These are phyloP conservation scores for Starmerella geochares DNA, from an alignment of 805 yeast genomes.

Conservation along the genomic window DNA sequence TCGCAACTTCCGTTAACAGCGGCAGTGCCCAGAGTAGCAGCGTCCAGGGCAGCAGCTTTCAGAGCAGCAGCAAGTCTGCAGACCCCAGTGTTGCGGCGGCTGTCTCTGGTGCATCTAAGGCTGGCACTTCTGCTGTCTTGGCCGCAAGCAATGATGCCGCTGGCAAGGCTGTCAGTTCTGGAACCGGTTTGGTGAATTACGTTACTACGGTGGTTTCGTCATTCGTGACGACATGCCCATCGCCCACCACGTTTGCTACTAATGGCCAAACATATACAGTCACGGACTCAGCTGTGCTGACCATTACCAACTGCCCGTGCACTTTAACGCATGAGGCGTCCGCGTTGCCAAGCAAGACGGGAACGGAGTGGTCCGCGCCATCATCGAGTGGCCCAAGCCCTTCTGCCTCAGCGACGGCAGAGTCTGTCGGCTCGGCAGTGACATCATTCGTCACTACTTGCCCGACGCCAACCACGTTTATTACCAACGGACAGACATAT, in stretches of 20 bases:
- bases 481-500: slow-evolving; percentile 9
- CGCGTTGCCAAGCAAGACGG: background rate
- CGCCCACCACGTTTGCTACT: slow-evolving; percentile 9
- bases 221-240: background rate
- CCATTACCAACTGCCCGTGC: slow-evolving; percentile 12
- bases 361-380: too few relatives aligned
- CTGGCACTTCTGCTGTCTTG: background rate
- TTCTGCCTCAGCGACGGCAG: background rate
- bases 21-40: background rate
- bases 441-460: slow-evolving; percentile 9
- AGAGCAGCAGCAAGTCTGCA: background rate
- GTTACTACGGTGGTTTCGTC: background rate
- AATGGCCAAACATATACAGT: slow-evolving; percentile 8
- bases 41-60: background rate
- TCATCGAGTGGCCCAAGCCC: too few relatives aligned
- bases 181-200: too few relatives aligned
- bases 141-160: too few relatives aligned
- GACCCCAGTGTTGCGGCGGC: background rate
- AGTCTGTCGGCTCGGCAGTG: background rate
- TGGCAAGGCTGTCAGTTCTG: too few relatives aligned
- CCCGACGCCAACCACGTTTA: slow-evolving; percentile 15
- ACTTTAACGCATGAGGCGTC: background rate
- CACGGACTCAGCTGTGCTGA: slow-evolving; percentile 7
- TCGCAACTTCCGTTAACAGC: too few relatives aligned
- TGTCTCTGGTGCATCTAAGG: background rate